Base-by-base conservation (phyloP, 2,329 filamentous ascomycete genomes). In the Clonostachys chloroleuca region DNA sequence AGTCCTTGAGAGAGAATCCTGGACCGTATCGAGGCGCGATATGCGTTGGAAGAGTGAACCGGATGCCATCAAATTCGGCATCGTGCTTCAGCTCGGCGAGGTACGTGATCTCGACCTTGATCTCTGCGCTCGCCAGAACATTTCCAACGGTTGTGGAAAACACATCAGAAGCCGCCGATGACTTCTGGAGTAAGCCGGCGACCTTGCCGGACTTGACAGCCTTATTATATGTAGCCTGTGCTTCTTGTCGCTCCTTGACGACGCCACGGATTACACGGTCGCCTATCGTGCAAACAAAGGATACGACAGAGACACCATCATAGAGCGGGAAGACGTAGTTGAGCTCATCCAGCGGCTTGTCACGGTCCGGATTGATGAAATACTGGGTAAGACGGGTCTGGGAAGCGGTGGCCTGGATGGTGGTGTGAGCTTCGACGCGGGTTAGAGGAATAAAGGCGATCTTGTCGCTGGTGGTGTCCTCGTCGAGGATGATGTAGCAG, bases 21-120 rank as follows among this genome's bases (percentile, higher is more conserved):
- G 47, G 36, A 13, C 40, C 18, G 60, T 88, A 90, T 17, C 85
- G 75, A 2, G 86, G 86, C 1, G 81, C 82, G 47, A 91, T 83
- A 43, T 62, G 66, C 1, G 78, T 86, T 0, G 86, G 87, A 5
- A 91, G 78, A 5, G 80, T 89, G 58, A 86, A 86, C 8, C 84
- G 77, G 24, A 86, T 69, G 6, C 84, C 84, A 56, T 90, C 83
- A 4, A 78, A 71, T 51, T 84, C 80, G 40, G 81, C 77, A 57
- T 89, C 85, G 53, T 89, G 83, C 65, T 87, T 87, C 47, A 90
- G 70, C 59, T 90, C 85, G 3, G 81, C 83, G 6, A 88, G 71
- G 51, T 87, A 89, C 0, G 72, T 79, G 47, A 89, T 79, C 12
- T 84, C 73, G 7, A 89, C 77, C 7, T 73, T 60, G 35, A 88